These are phyloP conservation scores for Beauveria rudraprayagi DNA, from an alignment of 2,329 filamentous ascomycete genomes.

Conservation along the genomic window DNA sequence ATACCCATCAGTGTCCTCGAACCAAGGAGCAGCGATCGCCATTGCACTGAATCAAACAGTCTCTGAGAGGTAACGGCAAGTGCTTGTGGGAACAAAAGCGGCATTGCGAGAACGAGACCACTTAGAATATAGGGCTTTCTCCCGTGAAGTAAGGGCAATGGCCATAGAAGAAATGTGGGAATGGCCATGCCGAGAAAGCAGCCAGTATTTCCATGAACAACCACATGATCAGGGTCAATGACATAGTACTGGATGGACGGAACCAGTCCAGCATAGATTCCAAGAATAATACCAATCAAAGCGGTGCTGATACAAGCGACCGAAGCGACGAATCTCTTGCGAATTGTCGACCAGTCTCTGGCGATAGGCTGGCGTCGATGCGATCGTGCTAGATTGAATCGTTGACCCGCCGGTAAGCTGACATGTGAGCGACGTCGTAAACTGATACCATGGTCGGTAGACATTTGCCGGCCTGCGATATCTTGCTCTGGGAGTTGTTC, in stretches of 20 bases:
- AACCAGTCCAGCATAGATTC: slow-evolving; percentile 70
- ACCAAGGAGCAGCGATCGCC: slow-evolving; percentile 52
- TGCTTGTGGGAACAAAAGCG: slow-evolving; percentile 68
- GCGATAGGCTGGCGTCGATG: slow-evolving; percentile 59
- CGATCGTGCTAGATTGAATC: slow-evolving; percentile 44
- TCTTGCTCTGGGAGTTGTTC: slow-evolving; percentile 20
- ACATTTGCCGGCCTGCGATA: slow-evolving; percentile 18
- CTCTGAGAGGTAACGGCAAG: slow-evolving; percentile 51
- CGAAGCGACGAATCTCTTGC: slow-evolving; percentile 61
- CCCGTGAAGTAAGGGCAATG: slow-evolving; percentile 65
- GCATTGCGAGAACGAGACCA: slow-evolving; percentile 60
- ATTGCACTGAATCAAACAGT: slow-evolving; percentile 47
- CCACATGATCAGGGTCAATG: slow-evolving; percentile 57
- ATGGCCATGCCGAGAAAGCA: slow-evolving; percentile 65
- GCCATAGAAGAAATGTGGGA: slow-evolving; percentile 64
- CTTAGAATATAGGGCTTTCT: slow-evolving; percentile 69
- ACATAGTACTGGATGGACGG: slow-evolving; percentile 74
- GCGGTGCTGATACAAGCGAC: slow-evolving; percentile 68
- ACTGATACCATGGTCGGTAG: slow-evolving; percentile 29
- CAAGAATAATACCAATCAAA: slow-evolving; percentile 60
- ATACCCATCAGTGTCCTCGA: slow-evolving; percentile 59
- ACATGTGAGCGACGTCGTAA: slow-evolving; percentile 45
- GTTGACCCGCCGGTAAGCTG: slow-evolving; percentile 41
- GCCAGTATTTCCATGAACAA: slow-evolving; percentile 65
- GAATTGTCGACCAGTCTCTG: slow-evolving; percentile 58